Conservation (phyloP, 2,329 filamentous ascomycete genomes). For the Botryosphaeria dothidea region DNA sequence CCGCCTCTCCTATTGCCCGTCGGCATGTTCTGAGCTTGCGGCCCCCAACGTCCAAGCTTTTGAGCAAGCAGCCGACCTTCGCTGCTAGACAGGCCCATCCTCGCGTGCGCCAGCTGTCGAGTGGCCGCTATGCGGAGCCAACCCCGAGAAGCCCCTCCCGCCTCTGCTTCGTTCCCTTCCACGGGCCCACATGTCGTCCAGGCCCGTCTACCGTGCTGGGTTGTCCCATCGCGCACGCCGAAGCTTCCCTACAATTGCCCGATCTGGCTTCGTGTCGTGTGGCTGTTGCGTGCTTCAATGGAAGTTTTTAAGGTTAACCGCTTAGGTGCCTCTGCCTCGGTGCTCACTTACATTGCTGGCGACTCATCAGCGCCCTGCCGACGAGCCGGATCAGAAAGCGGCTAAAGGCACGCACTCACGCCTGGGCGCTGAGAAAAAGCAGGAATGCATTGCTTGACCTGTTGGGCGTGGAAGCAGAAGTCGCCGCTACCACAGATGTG, state of each 20-base stretch:
- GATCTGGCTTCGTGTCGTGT: background rate
- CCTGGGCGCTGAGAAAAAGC: background rate
- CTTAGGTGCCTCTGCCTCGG: background rate
- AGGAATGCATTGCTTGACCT: background rate
- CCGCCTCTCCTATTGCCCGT: background rate
- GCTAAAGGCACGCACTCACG: background rate
- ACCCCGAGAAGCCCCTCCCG: conserved; percentile 9
- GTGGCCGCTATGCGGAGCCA: background rate
- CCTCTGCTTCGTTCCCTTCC: background rate
- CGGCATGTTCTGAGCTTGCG: background rate
- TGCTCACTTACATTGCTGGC: background rate
- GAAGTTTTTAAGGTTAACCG: background rate
- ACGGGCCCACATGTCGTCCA: background rate
- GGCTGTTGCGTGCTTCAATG: background rate
- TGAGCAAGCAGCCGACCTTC: background rate
- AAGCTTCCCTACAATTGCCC: background rate
- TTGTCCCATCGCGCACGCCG: background rate
- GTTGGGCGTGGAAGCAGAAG: background rate
- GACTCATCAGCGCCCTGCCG: background rate
- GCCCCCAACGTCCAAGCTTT: conserved; percentile 9
- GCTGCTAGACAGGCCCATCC: background rate
- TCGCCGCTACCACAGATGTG: background rate
- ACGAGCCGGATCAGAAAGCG: background rate
- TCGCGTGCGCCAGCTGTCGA: background rate
- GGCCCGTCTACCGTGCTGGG: background rate